Conservation (phyloP, 352 stramenopile species). For the Phytophthora chlamydospora region DNA sequence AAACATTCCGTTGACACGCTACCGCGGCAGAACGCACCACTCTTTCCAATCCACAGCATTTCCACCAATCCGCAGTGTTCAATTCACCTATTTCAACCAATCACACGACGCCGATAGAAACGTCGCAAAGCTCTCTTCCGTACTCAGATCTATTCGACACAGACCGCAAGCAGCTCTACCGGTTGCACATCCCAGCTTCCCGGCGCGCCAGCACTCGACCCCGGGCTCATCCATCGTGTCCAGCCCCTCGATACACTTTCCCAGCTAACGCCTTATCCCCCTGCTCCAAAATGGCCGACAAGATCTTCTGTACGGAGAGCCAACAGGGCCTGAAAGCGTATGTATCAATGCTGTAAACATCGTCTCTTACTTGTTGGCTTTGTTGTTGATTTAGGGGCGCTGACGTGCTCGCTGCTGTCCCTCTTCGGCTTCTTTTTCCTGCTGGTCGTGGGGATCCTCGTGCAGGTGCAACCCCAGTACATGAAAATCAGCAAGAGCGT, state of each 20-base stretch:
- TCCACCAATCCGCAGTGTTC: conserved; percentile 14
- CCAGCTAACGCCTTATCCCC: not conserved
- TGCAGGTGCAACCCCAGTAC: conserved; percentile 84
- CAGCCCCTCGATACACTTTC: not conserved
- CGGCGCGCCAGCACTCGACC: conserved; percentile 16
- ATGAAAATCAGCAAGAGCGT: conserved; percentile 85
- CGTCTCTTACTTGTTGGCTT: not conserved
- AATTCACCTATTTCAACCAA: conserved; percentile 12
- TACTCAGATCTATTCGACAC: conserved; percentile 29
- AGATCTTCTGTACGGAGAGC: conserved; percentile 42
- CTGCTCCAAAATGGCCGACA: conserved; percentile 35
- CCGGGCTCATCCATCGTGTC: not conserved
- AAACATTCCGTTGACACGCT: conserved; percentile 4
- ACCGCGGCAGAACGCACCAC: not conserved
- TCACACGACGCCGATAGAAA: conserved; percentile 3
- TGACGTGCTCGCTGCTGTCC: conserved; percentile 80
- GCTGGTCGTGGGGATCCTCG: conserved; percentile 60
- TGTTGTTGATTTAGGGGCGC: conserved; percentile 44
- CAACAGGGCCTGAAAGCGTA: not conserved
- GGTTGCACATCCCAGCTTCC: conserved; percentile 16
- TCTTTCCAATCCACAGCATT: not conserved
- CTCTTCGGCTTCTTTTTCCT: conserved; percentile 82
- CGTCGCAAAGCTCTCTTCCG: conserved; percentile 33
- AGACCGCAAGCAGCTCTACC: conserved; percentile 7
- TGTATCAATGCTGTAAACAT: too few relatives aligned